Percentiles rank a stretch among this genome's conserved stretches.
These are phyloP conservation scores for Xylaria sp. DNA, from an alignment of 2,329 filamentous ascomycete species.

Conservation along the genomic window DNA sequence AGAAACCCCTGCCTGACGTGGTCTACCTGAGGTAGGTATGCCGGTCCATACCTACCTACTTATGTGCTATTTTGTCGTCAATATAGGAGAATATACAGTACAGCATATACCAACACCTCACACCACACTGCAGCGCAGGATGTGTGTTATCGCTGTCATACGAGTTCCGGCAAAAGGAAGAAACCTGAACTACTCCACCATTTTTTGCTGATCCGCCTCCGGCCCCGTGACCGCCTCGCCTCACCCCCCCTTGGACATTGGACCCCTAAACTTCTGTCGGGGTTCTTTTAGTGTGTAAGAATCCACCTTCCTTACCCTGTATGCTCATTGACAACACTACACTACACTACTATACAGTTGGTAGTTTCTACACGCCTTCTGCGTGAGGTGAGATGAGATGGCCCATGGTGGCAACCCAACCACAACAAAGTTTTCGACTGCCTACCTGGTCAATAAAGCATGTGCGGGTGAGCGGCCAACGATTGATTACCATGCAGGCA, in stretches of 20 bases:
- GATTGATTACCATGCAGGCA: conserved; percentile 23
- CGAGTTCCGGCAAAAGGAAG: conserved; percentile 28
- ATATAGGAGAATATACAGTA: conserved; percentile 5
- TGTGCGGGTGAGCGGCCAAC: conserved; percentile 13
- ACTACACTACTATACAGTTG: not conserved
- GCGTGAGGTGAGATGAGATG: conserved; percentile 24
- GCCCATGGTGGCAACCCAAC: conserved; percentile 30
- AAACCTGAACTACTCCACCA: conserved; percentile 30
- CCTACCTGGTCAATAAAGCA: not conserved
- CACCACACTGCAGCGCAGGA: conserved; percentile 9
- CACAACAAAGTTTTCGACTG: not conserved
- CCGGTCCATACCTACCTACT: conserved; percentile 14
- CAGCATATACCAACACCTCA: not conserved
- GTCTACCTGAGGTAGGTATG: conserved; percentile 17
- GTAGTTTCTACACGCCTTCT: conserved; percentile 7
- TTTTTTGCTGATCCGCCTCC: conserved; percentile 31
- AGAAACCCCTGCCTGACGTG: conserved; percentile 22
- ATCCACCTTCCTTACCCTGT: conserved; percentile 17
- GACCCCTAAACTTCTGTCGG: conserved; percentile 20
- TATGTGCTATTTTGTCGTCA: conserved; percentile 4
- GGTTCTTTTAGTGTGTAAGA: conserved; percentile 5
- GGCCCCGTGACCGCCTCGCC: conserved; percentile 34
- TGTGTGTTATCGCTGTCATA: conserved; percentile 27
- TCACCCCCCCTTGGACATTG: conserved; percentile 4
- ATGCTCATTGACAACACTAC: conserved; percentile 9